phyloP scores from a whole-genome alignment of 345 rosid genomes.

The Acer negundo region DNA sequence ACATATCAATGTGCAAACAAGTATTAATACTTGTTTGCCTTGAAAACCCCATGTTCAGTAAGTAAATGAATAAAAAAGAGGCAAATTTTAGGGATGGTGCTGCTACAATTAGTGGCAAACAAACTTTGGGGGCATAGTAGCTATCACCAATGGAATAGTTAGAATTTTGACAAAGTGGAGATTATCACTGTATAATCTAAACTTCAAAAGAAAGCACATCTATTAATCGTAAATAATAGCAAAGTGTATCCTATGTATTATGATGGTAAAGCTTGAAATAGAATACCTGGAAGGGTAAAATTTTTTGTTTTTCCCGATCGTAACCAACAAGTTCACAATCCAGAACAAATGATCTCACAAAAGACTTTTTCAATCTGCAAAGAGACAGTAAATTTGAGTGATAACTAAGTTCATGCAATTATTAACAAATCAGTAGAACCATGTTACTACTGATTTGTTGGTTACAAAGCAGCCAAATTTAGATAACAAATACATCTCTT shows the following conservation, averaged over 20 bases:
- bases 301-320: conserved; percentile 70
- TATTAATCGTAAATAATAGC: background rate
- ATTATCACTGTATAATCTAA: background rate
- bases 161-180: conserved; percentile 11
- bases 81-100: conserved; percentile 10
- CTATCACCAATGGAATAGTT: conserved; percentile 7
- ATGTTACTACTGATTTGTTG: background rate
- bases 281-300: conserved; percentile 91
- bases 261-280: background rate
- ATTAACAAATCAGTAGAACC: conserved; percentile 1
- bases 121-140: conserved; percentile 13
- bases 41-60: background rate
- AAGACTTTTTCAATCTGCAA: conserved; percentile 75
- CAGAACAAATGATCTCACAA: conserved; percentile 74
- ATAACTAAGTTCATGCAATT: conserved; percentile 10
- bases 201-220: conserved; percentile 2
- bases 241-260: background rate
- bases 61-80: conserved; percentile 14
- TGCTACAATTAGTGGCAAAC: conserved; percentile 10
- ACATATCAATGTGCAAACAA: background rate
- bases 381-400: conserved; percentile 23
- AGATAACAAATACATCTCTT: conserved; percentile 2
- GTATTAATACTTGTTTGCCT: background rate
- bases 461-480: background rate
- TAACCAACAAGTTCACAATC: conserved; percentile 95